A percentile compares a stretch with the other conserved stretches of the same genome.
Evolutionary conservation across 148 eudicot species (phyloP).

Genomic region (Fagopyrum homotropicum): DNA sequence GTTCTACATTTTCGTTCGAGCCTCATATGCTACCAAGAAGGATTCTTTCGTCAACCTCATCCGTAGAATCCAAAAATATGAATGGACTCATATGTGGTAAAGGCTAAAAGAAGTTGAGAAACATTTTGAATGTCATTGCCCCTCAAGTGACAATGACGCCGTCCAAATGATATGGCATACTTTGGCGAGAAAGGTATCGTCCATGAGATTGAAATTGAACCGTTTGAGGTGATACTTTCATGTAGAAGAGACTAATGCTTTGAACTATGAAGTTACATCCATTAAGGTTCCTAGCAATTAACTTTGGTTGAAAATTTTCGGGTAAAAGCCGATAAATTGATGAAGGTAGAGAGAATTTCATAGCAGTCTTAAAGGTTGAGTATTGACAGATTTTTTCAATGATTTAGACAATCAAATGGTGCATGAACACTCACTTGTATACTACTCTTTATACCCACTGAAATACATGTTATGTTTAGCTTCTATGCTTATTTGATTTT

Average conservation of each 20-base stretch:
- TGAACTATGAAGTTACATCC: background rate
- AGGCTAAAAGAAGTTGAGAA: constrained; percentile 64
- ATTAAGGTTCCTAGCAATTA: constrained; percentile 24
- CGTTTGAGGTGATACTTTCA: constrained; percentile 39
- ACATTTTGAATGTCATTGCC: constrained; percentile 63
- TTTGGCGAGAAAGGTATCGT: constrained; percentile 59
- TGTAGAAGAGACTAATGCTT: constrained; percentile 16
- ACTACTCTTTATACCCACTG: background rate
- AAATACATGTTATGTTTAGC: background rate
- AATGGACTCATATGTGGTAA: constrained; percentile 88
- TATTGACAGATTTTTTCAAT: background rate
- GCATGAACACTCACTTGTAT: background rate
- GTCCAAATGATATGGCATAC: constrained; percentile 90
- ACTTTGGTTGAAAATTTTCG: constrained; percentile 24
- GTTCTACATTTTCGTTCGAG: constrained; percentile 71
- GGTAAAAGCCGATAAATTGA: background rate
- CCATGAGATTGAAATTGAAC: constrained; percentile 45
- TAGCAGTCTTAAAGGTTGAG: background rate
- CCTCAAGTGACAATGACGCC: constrained; percentile 70
- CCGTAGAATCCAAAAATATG: constrained; percentile 54
- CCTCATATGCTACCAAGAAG: constrained; percentile 59
- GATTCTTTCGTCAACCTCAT: constrained; percentile 59
- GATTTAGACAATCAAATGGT: background rate
- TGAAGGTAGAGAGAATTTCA: background rate
- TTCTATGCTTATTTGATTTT: background rate